Percentiles rank a stretch among this genome's conserved stretches.
phyloP scores from a whole-genome alignment of 2,329 filamentous ascomycete genomes.

The Aspergillus flavus region DNA sequence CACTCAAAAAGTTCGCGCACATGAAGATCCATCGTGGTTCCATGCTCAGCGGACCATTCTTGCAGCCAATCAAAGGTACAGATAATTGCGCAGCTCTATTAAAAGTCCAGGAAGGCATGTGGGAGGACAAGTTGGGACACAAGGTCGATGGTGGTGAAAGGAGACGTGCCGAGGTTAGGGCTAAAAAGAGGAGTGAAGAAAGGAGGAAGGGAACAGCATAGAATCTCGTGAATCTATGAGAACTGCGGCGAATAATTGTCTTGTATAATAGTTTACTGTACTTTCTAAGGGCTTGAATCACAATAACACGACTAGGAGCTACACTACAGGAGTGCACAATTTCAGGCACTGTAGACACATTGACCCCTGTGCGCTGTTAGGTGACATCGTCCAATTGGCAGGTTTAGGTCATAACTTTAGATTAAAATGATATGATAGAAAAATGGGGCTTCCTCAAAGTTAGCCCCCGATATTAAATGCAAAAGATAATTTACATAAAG shows the following conservation, averaged over 20 bases:
- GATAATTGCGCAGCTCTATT: constrained; percentile 65
- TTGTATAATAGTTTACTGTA: not conserved
- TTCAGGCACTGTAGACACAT: not conserved
- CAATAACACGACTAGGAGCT: not conserved
- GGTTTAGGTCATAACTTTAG: not conserved
- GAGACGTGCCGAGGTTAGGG: constrained; percentile 79
- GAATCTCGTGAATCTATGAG: constrained; percentile 8
- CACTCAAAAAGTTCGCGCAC: constrained; percentile 59
- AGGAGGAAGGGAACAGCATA: constrained; percentile 62
- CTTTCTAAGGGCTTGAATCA: not conserved
- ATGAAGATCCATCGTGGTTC: constrained; percentile 70
- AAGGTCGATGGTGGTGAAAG: constrained; percentile 98
- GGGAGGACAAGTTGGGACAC: constrained; percentile 82
- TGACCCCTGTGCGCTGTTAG: not conserved
- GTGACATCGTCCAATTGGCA: not conserved
- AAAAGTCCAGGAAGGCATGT: constrained; percentile 80
- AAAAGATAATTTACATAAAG: constrained; percentile 8
- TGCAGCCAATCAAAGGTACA: constrained; percentile 67
- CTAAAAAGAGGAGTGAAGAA: constrained; percentile 80
- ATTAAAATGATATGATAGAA: not conserved
- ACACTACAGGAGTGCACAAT: not conserved
- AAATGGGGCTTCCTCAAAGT: not conserved
- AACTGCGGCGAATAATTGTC: not conserved
- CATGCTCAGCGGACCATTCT: constrained; percentile 74
- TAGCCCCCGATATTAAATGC: not conserved